Conservation (phyloP, 2,329 filamentous ascomycete species). For the Trichoderma harzianum region DNA sequence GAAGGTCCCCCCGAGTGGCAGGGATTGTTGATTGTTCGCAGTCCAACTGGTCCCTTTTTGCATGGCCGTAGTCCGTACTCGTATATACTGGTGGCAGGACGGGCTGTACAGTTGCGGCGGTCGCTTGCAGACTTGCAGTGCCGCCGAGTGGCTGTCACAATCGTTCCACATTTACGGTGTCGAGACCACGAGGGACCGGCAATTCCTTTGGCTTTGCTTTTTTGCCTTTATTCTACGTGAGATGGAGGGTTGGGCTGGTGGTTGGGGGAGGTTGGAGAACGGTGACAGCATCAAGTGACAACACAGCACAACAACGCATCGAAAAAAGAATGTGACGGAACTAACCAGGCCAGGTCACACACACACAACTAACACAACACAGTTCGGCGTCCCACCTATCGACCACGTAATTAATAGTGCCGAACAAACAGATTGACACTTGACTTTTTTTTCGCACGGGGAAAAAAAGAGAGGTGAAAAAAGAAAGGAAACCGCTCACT, state of each 20-base stretch:
- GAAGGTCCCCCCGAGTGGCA: neutral
- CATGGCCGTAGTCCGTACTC: neutral
- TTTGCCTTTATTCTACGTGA: neutral
- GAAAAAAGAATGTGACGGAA: neutral
- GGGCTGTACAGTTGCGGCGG: neutral
- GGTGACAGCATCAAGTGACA: neutral
- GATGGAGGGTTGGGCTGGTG: neutral
- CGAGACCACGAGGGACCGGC: neutral
- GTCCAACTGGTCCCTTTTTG: neutral
- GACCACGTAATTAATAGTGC: neutral
- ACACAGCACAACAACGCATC: neutral
- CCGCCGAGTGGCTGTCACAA: neutral
- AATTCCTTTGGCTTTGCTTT: neutral
- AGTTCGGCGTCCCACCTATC: neutral
- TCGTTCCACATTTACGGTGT: neutral
- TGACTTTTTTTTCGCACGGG: neutral
- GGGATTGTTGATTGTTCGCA: neutral
- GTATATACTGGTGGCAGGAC: neutral
- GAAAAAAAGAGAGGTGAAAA: neutral
- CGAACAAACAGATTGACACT: neutral
- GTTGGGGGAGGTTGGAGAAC: neutral
- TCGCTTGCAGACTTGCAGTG: neutral
- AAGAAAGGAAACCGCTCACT: neutral
- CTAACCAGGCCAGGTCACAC: neutral
- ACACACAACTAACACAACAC: neutral